Base-by-base conservation (phyloP, 768 basidiomycete species). In the Rhodotorula taiwanensis region DNA sequence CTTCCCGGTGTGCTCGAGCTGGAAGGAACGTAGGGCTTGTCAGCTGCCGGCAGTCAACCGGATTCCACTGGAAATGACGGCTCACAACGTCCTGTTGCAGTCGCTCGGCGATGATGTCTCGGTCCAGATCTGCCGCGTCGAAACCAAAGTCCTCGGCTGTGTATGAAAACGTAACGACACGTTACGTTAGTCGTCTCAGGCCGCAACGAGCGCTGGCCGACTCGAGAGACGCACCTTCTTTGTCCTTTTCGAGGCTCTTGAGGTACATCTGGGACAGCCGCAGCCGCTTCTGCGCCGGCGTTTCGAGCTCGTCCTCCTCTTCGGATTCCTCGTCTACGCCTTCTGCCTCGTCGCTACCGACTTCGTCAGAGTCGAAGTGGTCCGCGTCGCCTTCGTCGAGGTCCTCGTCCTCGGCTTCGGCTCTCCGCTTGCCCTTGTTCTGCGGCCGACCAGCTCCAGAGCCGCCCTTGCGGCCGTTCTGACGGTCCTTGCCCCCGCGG, bases 71-170 rank as follows among this genome's bases (percentile, higher is more conserved):
- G 23, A 39, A 27, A 25, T 41, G 18, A 41, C 20, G 79, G n/a
- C 79, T 58, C 44, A 80, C 80, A 9, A 94, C 91, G 77, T 97
- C 94, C 74, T 91, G 85, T 74, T 91, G 89, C 66, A 99, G 79
- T 58, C 95, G 80, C 25, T 91, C 81, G 48, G 88, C 88, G 65
- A 99, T 88, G 66, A 97, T 80, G 69, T 97, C 94, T 71, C 83
- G 83, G 79, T 99, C 95, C 31, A 98, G 85, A 70, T 97, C 93
- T 2, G 89, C 92, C 8, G 95, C 95, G 74, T 99, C 94, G 67
- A 85, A 92, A 66, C 91, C 91, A 6, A 36, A 36, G 39, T 87
- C 89, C 30, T 92, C 92, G 62, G 85, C 89, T 83, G 25, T 39
- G 36, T 39, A 10, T 39, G 16, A 9, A 39, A 39, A 10, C 36